Evolutionary conservation across 257 asterid species (phyloP), one percentile per base, ranked within the genome.

Genomic region (Leptodermis oblonga): DNA sequence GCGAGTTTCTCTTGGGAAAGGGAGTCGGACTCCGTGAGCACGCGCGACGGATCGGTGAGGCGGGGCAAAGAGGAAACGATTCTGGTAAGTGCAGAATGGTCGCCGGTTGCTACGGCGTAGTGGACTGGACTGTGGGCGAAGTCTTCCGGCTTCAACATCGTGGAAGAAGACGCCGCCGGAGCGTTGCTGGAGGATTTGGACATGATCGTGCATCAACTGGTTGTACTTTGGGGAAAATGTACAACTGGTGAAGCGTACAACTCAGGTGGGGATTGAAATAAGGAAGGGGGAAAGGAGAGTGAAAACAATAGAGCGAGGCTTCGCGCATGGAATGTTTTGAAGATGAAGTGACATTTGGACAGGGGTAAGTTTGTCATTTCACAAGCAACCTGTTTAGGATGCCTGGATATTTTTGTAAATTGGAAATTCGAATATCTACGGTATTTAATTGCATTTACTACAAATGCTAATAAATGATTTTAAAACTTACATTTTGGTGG

Each of bases 81-180:
- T 70, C 78, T 83, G 26, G 69, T 68, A 18, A 93, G 89, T 18
- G 90, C 34, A 28, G 76, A 68, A 80, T 90, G 97, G 77, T 93
- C 92, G 49, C 81, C 82, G 1, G 78, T 43, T 41, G 90, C 95
- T 14, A 93, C 91, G 80, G 96, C 96, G 79, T 86, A 85, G 81
- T 93, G 99, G 51, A 90, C 75, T 28, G 95, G 96, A 65, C 97
- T 93, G 73, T 82, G 84, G 64, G 85, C 58, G 82, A 76, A 90
- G 58, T 93, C 97, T 45, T 81, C 88, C 0, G 96, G 96, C 72
- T 80, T 82, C 65, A 90, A 68, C 46, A 85, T 73, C 77, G 95
- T 73, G 4, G 84, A 11, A 26, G 88, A 1, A 59, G 85, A 53
- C 45, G 86, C 36, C 75, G 84, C 30, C 48, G 73, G 37, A 3